Evolutionary conservation across 129 eudicot genomes (phyloP), one percentile per base, ranked within the genome.

Genomic region (Cynara cardunculus): DNA sequence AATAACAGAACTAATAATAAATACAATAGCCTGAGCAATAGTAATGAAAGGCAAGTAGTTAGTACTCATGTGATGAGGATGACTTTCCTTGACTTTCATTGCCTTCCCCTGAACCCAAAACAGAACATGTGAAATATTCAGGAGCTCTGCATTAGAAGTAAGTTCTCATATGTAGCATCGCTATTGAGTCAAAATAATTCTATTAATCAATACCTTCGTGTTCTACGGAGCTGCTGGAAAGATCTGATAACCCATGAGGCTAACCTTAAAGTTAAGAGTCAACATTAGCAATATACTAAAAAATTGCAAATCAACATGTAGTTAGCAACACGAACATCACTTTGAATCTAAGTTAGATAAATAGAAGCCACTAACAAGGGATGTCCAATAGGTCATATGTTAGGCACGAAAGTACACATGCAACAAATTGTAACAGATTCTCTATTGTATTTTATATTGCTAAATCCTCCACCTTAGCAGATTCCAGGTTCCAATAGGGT

Each of bases 41-140:
- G 81, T 49, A 25, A 73, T 78, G 85, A 69, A 81, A 80, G 84
- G 81, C 77, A 77, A 83, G 85, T 37, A 82, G 76, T 71, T 66
- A 80, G 88, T 91, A 91, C 96, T 85, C 84, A 31, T 86, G 83
- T 18, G 88, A 81, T 64, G 92, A 75, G 27, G 71, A 68, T 34
- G 88, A 85, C 66, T 74, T 75, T 85, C 80, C 82, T 82, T 75
- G 84, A 81, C 28, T 71, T 27, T 22, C 87, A 32, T 81, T 81
- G 84, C 75, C 69, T 79, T 81, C 86, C 64, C 68, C 75, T 56
- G 91, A 86, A 86, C 84, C 92, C 83, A 73, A 77, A 74, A 88
- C 64, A 83, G 35, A 71, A 76, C 37, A 86, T 27, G n/a, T 12
- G 14, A 28, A 78, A 74, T 0, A 64, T 31, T 87, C 82, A 83